A percentile compares a stretch with the other conserved stretches of the same genome.
phyloP scores from a whole-genome alignment of 495 filamentous ascomycete genomes.

The Penicillium coprophilum region DNA sequence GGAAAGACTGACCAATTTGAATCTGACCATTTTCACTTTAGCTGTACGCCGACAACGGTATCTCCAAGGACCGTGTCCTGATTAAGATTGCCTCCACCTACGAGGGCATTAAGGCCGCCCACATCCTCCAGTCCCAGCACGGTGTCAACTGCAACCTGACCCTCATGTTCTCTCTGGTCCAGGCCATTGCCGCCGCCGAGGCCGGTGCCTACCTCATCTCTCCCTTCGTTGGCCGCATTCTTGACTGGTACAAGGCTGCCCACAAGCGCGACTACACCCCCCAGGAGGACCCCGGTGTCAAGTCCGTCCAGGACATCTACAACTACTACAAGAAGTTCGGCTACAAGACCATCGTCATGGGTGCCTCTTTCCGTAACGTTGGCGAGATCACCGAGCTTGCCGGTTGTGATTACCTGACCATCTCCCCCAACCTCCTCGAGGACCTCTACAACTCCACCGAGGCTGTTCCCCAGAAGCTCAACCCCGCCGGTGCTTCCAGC shows the following conservation, averaged over 20 bases:
- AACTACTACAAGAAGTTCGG: slow-evolving; percentile 99
- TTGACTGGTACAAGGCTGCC: slow-evolving; percentile 98
- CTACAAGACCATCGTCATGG: slow-evolving; percentile 99
- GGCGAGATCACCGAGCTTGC: slow-evolving; percentile 98
- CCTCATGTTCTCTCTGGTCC: slow-evolving; percentile 94
- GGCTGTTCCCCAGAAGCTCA: slow-evolving; percentile 89
- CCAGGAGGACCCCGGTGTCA: slow-evolving; percentile 93
- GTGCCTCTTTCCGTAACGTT: slow-evolving; percentile 91
- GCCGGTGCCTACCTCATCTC: slow-evolving; percentile 98
- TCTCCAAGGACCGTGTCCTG: slow-evolving; percentile 84
- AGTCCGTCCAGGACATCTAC: slow-evolving; percentile 93
- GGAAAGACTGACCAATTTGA: neutral
- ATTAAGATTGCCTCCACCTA: slow-evolving; percentile 61
- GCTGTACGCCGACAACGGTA: slow-evolving; percentile 90
- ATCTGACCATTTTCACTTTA: slow-evolving; percentile 30
- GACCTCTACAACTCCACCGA: slow-evolving; percentile 80
- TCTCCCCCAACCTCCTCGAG: slow-evolving; percentile 93
- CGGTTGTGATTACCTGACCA: slow-evolving; percentile 98
- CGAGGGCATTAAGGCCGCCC: slow-evolving; percentile 98
- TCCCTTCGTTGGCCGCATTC: slow-evolving; percentile 98
- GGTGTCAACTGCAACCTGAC: slow-evolving; percentile 97
- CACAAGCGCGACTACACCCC: slow-evolving; percentile 89
- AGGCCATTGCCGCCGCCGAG: slow-evolving; percentile 96
- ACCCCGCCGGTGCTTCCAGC: slow-evolving; percentile 58
- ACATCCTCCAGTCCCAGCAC: slow-evolving; percentile 90